Evolutionary conservation across 2,329 filamentous ascomycete species (phyloP), one percentile per base, ranked within the genome.

Genomic region (Fulvia fulva): DNA sequence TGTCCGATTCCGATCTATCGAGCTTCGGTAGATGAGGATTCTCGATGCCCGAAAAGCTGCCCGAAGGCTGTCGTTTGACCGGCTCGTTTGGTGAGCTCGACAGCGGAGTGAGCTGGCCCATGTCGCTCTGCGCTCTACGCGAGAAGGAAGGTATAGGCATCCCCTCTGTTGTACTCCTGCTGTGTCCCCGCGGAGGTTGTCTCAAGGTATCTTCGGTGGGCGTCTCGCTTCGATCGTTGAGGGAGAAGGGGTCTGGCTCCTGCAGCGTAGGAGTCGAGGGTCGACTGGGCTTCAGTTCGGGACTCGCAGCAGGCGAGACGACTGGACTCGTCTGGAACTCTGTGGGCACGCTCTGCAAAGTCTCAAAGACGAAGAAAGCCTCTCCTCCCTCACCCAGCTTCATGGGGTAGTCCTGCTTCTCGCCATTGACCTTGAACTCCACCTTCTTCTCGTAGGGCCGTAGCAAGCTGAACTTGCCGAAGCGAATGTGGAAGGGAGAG

Each of bases 281-380:
- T 3, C 75, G 68, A 63, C 63, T 83, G 74, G 78, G 74, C 43
- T 89, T 78, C n/a, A 85, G 67, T 61, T 78, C 84, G 21, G 94
- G 94, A 70, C 92, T 97, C 55, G 85, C 84, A n/a, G 86, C 88
- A 5, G 94, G 94, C 23, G 92, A 97, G 53, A 95, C 89, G 53
- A 97, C 80, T 32, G 94, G 94, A 50, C 93, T 97, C 1, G 94
- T 99, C 77, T 97, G 94, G 71, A 97, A 79, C 57, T 89, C 90
- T 73, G 90, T 88, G n/a, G 94, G 94, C 59, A 99, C 94, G 68
- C 86, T 88, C 66, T 93, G 90, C 54, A 87, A 88, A 8, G 94
- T 99, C 77, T 97, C 91, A 70, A 99, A 97, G 63, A 99, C 91
- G 75, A 99, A 99, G 78, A 99, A 99, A 25, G 94, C 94, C 78